These are phyloP conservation scores for Jatropha podagrica DNA, from an alignment of 441 rosid species.

Conservation along the genomic window DNA sequence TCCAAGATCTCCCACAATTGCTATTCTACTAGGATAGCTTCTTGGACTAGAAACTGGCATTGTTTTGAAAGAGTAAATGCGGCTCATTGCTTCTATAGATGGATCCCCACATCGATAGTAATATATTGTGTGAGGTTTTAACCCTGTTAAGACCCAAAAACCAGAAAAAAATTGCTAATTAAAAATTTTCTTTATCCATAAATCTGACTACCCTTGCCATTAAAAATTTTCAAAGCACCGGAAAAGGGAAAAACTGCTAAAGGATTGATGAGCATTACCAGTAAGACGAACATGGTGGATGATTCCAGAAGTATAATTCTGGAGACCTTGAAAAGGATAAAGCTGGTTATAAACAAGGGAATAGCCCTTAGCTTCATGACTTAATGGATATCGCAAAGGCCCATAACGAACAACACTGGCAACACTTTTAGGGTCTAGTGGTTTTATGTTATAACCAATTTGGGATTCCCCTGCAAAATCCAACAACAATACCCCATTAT, in stretches of 20 bases:
- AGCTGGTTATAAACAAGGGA: constrained; percentile 78
- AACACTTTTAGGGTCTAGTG: constrained; percentile 55
- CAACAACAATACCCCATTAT: background rate
- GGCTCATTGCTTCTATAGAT: constrained; percentile 45
- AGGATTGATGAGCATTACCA: constrained; percentile 31
- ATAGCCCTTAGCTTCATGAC: constrained; percentile 53
- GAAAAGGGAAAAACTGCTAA: no score
- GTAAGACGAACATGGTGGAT: constrained; percentile 77
- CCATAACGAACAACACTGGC: constrained; percentile 66
- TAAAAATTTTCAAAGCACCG: no score
- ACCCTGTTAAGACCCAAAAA: constrained; percentile 31
- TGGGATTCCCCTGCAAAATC: constrained; percentile 59
- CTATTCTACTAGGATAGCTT: constrained; percentile 50
- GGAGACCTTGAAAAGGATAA: constrained; percentile 80
- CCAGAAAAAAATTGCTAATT: background rate
- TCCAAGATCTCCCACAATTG: constrained; percentile 58
- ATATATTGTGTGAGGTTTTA: constrained; percentile 42
- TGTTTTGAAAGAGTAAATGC: constrained; percentile 36
- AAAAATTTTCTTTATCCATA: no score
- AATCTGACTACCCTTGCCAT: no score
- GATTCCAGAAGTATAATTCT: constrained; percentile 83
- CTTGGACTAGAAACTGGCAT: constrained; percentile 46
- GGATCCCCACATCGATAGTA: constrained; percentile 63
- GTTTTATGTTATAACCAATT: constrained; percentile 56
- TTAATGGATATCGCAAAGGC: constrained; percentile 37